Conservation (phyloP, 768 basidiomycete genomes). For the Dentipellis sp. region DNA sequence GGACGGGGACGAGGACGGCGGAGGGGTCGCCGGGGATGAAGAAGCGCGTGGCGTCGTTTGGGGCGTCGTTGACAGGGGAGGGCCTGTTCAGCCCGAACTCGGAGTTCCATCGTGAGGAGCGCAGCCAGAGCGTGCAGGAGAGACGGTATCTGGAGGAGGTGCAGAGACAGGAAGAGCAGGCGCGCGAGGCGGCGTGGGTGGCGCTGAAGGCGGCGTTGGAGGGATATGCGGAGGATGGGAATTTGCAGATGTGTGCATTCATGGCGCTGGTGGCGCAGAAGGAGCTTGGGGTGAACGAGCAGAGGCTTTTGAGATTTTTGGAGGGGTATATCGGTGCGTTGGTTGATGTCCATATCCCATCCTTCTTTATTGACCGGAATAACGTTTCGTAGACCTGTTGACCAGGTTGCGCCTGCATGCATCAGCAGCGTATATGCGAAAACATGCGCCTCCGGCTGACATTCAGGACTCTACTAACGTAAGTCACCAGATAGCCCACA, state of each 20-base stretch:
- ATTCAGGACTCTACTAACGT: constrained; percentile 49
- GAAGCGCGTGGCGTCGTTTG: not conserved
- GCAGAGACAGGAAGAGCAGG: not conserved
- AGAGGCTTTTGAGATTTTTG: constrained; percentile 42
- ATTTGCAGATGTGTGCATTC: constrained; percentile 75
- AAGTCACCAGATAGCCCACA: constrained; percentile 10
- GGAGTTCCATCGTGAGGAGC: not conserved
- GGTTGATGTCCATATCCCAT: not conserved
- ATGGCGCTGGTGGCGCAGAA: constrained; percentile 49
- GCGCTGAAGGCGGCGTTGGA: constrained; percentile 7
- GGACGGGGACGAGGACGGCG: too few species aligned
- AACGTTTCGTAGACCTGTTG: constrained; percentile 42
- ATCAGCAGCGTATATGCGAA: constrained; percentile 69
- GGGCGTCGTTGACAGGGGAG: constrained; percentile 2
- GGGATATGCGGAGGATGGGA: constrained; percentile 39
- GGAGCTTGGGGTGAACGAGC: constrained; percentile 42
- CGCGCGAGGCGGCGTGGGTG: not conserved
- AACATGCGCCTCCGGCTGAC: constrained; percentile 42
- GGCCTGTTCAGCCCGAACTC: constrained; percentile 6
- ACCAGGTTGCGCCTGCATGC: constrained; percentile 51
- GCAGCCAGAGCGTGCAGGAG: constrained; percentile 4
- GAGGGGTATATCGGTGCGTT: constrained; percentile 66
- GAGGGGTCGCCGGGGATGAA: constrained; percentile 24
- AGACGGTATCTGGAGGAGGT: constrained; percentile 1
- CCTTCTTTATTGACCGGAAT: not conserved